A percentile compares a stretch with the other conserved stretches of the same genome.
Evolutionary conservation across 2,329 filamentous ascomycete genomes (phyloP).

Genomic region (Diplodia intermedia): DNA sequence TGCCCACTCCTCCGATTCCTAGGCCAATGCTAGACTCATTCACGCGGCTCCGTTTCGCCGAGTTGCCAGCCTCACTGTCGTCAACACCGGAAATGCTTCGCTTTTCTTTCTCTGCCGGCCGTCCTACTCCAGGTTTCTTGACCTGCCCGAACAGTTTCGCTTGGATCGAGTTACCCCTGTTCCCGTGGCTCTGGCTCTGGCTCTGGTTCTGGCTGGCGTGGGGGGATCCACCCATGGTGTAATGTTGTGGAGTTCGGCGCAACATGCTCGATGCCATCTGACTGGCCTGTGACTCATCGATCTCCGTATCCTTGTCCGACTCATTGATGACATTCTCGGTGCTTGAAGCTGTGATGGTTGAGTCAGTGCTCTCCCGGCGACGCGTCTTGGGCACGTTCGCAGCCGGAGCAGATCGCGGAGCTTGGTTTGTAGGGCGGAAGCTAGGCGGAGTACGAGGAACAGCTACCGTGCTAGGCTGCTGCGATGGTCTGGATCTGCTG

Average conservation of each 20-base stretch:
- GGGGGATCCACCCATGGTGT: conserved; percentile 45
- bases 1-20: conserved; percentile 57
- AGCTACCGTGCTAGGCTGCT: conserved; percentile 61
- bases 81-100: conserved; percentile 38
- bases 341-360: conserved; percentile 52
- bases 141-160: conserved; percentile 68
- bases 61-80: conserved; percentile 36
- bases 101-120: conserved; percentile 44
- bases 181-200: conserved; percentile 34
- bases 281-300: conserved; percentile 78
- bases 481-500: conserved; percentile 62
- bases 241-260: conserved; percentile 61
- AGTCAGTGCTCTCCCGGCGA: conserved; percentile 73
- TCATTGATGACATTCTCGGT: conserved; percentile 61
- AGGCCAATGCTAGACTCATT: conserved; percentile 59
- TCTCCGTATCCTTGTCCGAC: conserved; percentile 66
- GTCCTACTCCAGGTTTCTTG: conserved; percentile 58
- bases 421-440: conserved; percentile 54
- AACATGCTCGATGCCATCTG: conserved; percentile 78
- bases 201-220: conserved; percentile 48
- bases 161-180: conserved; percentile 58
- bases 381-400: conserved; percentile 46
- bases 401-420: conserved; percentile 52
- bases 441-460: conserved; percentile 58
- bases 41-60: conserved; percentile 60